Evolutionary conservation across 2,329 filamentous ascomycete species (phyloP), one percentile per base, ranked within the genome.

Genomic region (Cytospora leucostoma): DNA sequence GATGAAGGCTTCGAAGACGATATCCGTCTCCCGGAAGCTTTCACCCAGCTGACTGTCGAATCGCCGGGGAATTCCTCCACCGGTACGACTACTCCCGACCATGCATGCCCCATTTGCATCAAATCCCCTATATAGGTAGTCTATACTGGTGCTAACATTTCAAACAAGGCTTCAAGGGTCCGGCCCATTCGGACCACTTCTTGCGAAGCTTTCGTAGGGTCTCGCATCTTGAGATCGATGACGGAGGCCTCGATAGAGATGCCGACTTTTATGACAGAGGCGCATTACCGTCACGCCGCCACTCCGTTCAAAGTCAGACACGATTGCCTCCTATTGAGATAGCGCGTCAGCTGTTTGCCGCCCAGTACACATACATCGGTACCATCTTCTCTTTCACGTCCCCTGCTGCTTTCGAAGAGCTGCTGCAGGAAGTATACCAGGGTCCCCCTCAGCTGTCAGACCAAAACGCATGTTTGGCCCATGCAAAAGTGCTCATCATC

Each of bases 341-440:
- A 66, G 82, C 82, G 0, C 80, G 79, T 58, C 74, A 80, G 15
- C 73, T 82, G 2, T 84, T 81, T 64, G 75, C 76, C 34, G 79
- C 81, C 0, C 83, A 85, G 63, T 82, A 84, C 69, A 76, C 77
- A 38, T 85, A 83, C 61, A 84, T 85, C 19, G 83, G 83, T 12
- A 84, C 82, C 15, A 85, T 85, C 11, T 85, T 85, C 64, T 79
- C 80, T 12, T 81, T 85, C 52, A 77, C 80, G 0, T 77, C 80
- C 33, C 80, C 80, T 0, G 69, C 73, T 4, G 70, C 76, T 17
- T 84, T 84, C 59, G 80, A 84, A 64, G 68, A 72, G 40, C 74
- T 79, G 33, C 73, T 85, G 0, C 65, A 74, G 15, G 70, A 75
- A 34, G 78, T 80, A 4, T 84, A 84, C 61, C 72, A 73, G 10